A percentile compares a stretch with the other conserved stretches of the same genome.
These are phyloP conservation scores for Biscogniauxia marginata DNA, from an alignment of 2,329 filamentous ascomycete genomes.

Conservation along the genomic window DNA sequence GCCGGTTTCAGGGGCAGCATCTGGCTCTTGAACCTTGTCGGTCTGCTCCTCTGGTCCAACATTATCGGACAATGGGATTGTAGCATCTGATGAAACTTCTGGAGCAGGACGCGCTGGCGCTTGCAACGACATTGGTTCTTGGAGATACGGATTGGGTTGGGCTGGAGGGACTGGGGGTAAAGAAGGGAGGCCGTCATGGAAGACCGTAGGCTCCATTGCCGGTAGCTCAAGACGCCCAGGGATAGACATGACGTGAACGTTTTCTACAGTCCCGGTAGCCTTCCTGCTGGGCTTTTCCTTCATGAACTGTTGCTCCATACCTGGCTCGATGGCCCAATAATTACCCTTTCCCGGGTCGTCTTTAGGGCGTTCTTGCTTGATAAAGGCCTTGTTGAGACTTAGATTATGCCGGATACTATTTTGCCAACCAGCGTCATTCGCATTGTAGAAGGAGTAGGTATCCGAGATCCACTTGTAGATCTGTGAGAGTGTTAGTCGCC, in stretches of 20 bases:
- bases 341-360: constrained; percentile 97
- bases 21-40: constrained; percentile 44
- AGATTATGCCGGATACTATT: constrained; percentile 99
- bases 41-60: constrained; percentile 52
- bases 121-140: constrained; percentile 40
- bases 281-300: constrained; percentile 77
- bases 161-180: constrained; percentile 41
- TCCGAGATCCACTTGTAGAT: constrained; percentile 99
- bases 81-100: constrained; percentile 75
- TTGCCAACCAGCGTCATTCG: constrained; percentile 88
- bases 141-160: constrained; percentile 31
- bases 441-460: constrained; percentile 83
- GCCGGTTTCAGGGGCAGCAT: constrained; percentile 45
- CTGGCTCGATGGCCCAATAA: constrained; percentile 93
- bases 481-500: constrained; percentile 83
- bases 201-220: constrained; percentile 37
- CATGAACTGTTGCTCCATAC: constrained; percentile 84
- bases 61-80: constrained; percentile 69
- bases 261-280: constrained; percentile 54
- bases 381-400: constrained; percentile 93
- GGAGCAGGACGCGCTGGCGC: constrained; percentile 35
- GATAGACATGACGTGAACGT: constrained; percentile 55
- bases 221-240: constrained; percentile 47
- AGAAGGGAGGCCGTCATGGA: constrained; percentile 45
- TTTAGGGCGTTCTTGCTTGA: constrained; percentile 93